Evolutionary conservation across 2,329 filamentous ascomycete species (phyloP).

Genomic region (Aspergillus neoniger): DNA sequence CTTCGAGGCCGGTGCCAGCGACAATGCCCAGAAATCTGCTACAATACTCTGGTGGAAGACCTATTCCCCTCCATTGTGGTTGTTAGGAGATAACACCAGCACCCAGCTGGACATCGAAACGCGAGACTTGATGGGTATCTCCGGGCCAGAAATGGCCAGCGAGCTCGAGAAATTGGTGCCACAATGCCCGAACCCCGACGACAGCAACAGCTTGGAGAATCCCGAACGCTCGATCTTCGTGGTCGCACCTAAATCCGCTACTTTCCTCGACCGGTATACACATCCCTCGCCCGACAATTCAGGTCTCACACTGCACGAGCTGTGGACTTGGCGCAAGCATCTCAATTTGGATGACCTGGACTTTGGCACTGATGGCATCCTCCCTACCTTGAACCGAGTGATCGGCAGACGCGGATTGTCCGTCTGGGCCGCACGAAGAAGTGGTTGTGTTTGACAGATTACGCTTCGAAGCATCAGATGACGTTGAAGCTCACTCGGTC

Average conservation of each 20-base stretch:
- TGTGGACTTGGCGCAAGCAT: constrained; percentile 50
- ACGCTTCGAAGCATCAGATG: background rate
- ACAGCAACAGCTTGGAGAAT: background rate
- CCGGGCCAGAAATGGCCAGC: constrained; percentile 43
- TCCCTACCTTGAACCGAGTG: constrained; percentile 48
- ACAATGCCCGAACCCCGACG: constrained; percentile 27
- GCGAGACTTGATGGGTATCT: constrained; percentile 52
- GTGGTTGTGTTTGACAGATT: constrained; percentile 26
- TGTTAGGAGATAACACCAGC: constrained; percentile 45
- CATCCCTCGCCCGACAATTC: constrained; percentile 18
- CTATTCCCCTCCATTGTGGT: constrained; percentile 55
- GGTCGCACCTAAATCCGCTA: constrained; percentile 49
- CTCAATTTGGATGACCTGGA: constrained; percentile 56
- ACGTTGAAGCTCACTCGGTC: constrained; percentile 1
- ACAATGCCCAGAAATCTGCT: constrained; percentile 23
- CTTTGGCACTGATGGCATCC: constrained; percentile 51
- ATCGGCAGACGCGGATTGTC: constrained; percentile 51
- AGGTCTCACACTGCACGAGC: constrained; percentile 37
- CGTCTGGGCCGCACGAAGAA: constrained; percentile 49
- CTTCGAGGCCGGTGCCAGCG: constrained; percentile 8
- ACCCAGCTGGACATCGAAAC: constrained; percentile 41
- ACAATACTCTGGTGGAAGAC: constrained; percentile 58
- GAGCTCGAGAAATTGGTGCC: constrained; percentile 40
- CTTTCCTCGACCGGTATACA: constrained; percentile 44
- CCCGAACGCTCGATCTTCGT: constrained; percentile 36